phyloP scores from a whole-genome alignment of 306 rosid genomes.

The Geum urbanum region DNA sequence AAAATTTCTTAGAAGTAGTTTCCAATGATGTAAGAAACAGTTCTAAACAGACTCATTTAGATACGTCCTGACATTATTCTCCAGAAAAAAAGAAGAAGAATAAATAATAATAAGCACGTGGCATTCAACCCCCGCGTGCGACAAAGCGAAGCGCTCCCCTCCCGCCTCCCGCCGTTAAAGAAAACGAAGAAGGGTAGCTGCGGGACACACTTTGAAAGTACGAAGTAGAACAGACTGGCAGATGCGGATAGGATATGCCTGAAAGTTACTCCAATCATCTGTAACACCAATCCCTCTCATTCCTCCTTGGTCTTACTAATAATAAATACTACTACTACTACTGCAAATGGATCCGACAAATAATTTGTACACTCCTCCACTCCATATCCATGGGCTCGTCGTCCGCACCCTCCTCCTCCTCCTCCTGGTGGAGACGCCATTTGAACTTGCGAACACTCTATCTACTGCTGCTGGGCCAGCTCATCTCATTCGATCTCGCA shows the following conservation, averaged over 20 bases:
- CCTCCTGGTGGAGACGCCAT: constrained; percentile 31
- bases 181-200: background rate
- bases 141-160: background rate
- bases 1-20: no score
- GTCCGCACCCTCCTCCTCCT: background rate
- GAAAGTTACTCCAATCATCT: background rate
- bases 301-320: background rate
- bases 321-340: background rate
- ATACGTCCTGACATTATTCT: background rate
- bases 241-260: background rate
- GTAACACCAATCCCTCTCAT: background rate
- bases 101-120: background rate
- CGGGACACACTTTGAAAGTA: background rate
- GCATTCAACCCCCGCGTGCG: background rate
- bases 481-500: constrained; percentile 44
- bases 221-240: background rate
- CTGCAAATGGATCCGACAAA: background rate
- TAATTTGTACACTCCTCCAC: background rate
- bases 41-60: no score
- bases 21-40: no score
- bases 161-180: background rate
- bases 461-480: constrained; percentile 51
- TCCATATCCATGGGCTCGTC: constrained; percentile 27
- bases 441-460: constrained; percentile 24
- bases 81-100: background rate